These are phyloP conservation scores for Nevesoporus exiguus DNA, from an alignment of 768 basidiomycete genomes.

Conservation along the genomic window DNA sequence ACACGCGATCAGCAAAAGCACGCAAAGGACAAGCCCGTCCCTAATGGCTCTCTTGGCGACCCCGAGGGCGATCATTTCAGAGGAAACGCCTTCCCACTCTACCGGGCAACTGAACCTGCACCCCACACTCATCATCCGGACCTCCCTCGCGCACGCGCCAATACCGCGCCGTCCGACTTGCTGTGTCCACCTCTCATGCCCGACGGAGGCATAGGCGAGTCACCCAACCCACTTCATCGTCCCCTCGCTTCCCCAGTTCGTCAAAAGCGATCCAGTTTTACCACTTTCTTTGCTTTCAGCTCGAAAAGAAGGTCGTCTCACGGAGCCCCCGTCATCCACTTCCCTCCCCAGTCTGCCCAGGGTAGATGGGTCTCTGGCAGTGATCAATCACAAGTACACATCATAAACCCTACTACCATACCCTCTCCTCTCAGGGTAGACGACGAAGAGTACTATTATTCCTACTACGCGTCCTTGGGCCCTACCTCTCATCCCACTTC, in stretches of 20 bases:
- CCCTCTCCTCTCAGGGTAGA: conserved; percentile 26
- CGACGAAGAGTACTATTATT: conserved; percentile 49
- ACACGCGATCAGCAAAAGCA: conserved; percentile 11
- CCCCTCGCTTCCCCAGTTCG: conserved; percentile 13
- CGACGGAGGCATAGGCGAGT: conserved; percentile 63
- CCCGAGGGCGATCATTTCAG: conserved; percentile 31
- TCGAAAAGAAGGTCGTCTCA: conserved; percentile 21
- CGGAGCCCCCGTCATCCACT: conserved; percentile 16
- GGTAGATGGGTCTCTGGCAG: conserved; percentile 20
- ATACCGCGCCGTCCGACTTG: conserved; percentile 21
- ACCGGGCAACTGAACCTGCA: neutral
- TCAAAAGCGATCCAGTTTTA: conserved; percentile 44
- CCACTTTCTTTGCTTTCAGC: conserved; percentile 30
- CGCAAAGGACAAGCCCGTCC: conserved; percentile 37
- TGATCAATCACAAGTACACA: conserved; percentile 5
- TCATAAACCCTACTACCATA: conserved; percentile 10
- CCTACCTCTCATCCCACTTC: conserved; percentile 4
- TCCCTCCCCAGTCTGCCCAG: conserved; percentile 6
- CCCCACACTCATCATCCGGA: conserved; percentile 2
- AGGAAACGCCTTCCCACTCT: conserved; percentile 24
- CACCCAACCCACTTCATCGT: conserved; percentile 40
- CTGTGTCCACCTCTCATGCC: conserved; percentile 43
- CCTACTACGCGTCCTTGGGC: conserved; percentile 45
- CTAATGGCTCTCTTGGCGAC: conserved; percentile 39
- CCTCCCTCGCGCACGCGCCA: conserved; percentile 29